Percentiles rank a stretch among this genome's conserved stretches.
These are phyloP conservation scores for Acanthamoeba lenticulata DNA, from an alignment of 208 protist genomes.

Conservation along the genomic window DNA sequence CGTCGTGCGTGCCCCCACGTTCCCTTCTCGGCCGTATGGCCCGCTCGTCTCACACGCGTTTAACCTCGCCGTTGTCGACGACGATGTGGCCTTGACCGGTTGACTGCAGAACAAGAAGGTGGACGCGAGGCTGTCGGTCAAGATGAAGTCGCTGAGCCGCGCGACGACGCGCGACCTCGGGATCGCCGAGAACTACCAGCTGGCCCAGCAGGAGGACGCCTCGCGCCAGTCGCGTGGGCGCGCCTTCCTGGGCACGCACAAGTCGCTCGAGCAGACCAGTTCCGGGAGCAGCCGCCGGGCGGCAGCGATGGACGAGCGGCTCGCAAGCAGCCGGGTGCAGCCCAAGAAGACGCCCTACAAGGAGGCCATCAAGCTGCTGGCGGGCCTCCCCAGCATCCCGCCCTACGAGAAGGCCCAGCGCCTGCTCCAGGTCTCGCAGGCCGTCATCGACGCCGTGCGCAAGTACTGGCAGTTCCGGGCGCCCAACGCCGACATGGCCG, in stretches of 20 bases:
- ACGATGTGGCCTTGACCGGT: no score
- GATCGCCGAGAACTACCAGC: conserved; percentile 15
- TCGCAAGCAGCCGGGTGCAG: not conserved
- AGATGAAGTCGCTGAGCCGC: conserved; percentile 3
- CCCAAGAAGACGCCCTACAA: conserved; percentile 15
- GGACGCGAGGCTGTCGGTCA: conserved; percentile 2
- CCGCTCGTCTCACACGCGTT: no score
- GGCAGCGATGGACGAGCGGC: not conserved
- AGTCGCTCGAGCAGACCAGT: not conserved
- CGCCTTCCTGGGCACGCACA: conserved; percentile 23
- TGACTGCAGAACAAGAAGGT: conserved; percentile 11
- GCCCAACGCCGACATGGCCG: conserved; percentile 2
- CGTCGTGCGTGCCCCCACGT: not conserved
- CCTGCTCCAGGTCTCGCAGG: conserved; percentile 18
- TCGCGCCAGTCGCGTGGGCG: not conserved
- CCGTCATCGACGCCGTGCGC: conserved; percentile 38
- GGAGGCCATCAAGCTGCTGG: conserved; percentile 7
- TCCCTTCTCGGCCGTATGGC: no score
- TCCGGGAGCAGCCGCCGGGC: not conserved
- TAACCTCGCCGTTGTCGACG: no score
- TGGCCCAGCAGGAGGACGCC: not conserved
- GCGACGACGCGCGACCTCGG: conserved; percentile 25
- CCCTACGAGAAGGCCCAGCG: conserved; percentile 24
- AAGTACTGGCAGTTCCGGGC: conserved; percentile 44
- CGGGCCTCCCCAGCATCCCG: not conserved